Evolutionary conservation across 495 filamentous ascomycete species (phyloP).

Genomic region (Hypoxylon perforatum): DNA sequence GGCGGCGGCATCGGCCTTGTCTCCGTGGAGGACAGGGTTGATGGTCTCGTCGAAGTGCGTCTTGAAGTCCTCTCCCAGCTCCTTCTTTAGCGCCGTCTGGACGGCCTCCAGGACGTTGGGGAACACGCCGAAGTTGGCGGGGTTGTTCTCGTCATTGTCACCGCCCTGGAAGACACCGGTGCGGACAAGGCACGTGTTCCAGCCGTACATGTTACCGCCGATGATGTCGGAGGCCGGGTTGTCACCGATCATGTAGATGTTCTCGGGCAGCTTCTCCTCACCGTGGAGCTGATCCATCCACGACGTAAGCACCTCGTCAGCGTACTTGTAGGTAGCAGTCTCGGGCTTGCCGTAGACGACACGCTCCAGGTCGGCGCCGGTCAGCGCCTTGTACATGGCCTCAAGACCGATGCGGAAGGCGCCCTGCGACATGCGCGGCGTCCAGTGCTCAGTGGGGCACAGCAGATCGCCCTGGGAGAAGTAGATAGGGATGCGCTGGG

Average conservation of each 20-base stretch:
- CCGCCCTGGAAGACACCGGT: slow-evolving; percentile 66
- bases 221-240: slow-evolving; percentile 83
- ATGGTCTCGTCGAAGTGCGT: slow-evolving; percentile 61
- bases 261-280: slow-evolving; percentile 73
- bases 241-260: slow-evolving; percentile 86
- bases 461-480: slow-evolving; percentile 80
- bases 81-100: slow-evolving; percentile 92
- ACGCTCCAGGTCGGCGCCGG: slow-evolving; percentile 80
- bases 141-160: slow-evolving; percentile 91
- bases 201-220: slow-evolving; percentile 83
- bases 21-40: slow-evolving; percentile 72
- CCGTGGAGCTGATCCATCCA: slow-evolving; percentile 84
- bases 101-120: slow-evolving; percentile 86
- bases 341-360: slow-evolving; percentile 88
- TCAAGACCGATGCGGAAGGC: slow-evolving; percentile 81
- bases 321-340: slow-evolving; percentile 82
- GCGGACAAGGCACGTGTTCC: slow-evolving; percentile 87
- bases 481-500: slow-evolving; percentile 77
- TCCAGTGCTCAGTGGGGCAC: slow-evolving; percentile 81
- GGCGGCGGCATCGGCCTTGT: slow-evolving; percentile 47
- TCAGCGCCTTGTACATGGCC: slow-evolving; percentile 81
- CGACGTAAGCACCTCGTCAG: slow-evolving; percentile 76
- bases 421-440: slow-evolving; percentile 78
- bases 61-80: slow-evolving; percentile 71
- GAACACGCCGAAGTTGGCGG: slow-evolving; percentile 92